phyloP scores from a whole-genome alignment of 1,284 basidiomycete genomes.

The Pisolithus thermaeus region DNA sequence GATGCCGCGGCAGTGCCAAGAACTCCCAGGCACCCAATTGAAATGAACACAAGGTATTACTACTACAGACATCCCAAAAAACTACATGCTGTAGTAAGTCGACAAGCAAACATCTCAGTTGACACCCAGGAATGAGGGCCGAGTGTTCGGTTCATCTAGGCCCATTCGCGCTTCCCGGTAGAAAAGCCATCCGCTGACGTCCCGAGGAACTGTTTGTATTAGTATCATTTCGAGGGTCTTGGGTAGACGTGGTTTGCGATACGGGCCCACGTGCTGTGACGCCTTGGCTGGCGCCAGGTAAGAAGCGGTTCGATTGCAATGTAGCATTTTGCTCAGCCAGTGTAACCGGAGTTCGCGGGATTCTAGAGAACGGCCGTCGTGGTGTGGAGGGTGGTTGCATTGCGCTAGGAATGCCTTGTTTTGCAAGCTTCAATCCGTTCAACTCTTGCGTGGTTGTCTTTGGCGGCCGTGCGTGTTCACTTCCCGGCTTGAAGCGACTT shows the following conservation, averaged over 20 bases:
- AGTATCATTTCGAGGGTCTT: slow-evolving; percentile 4
- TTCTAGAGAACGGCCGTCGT: slow-evolving; percentile 25
- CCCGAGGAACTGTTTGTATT: slow-evolving; percentile 16
- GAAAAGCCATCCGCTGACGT: slow-evolving; percentile 46
- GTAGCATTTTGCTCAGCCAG: not conserved
- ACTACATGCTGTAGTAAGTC: no score
- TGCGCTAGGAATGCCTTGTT: slow-evolving; percentile 12
- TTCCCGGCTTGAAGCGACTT: slow-evolving; percentile 24
- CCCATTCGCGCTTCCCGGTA: slow-evolving; percentile 28
- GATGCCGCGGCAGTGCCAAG: slow-evolving; percentile 1
- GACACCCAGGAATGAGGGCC: not conserved
- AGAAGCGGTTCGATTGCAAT: slow-evolving; percentile 25
- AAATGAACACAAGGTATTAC: not conserved
- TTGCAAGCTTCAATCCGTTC: slow-evolving; percentile 5
- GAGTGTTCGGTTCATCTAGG: slow-evolving; percentile 21
- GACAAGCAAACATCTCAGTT: no score
- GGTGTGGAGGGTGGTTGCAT: slow-evolving; percentile 26
- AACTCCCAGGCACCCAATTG: not conserved
- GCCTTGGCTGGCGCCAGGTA: slow-evolving; percentile 20
- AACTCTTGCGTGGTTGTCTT: slow-evolving; percentile 9
- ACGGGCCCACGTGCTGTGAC: slow-evolving; percentile 8
- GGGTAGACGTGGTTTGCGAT: slow-evolving; percentile 1
- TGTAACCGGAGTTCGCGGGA: slow-evolving; percentile 16
- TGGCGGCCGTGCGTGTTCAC: slow-evolving; percentile 5
- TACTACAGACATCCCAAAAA: not conserved